These are phyloP conservation scores for Pichia cephalocereana DNA, from an alignment of 805 yeast species.

Conservation along the genomic window DNA sequence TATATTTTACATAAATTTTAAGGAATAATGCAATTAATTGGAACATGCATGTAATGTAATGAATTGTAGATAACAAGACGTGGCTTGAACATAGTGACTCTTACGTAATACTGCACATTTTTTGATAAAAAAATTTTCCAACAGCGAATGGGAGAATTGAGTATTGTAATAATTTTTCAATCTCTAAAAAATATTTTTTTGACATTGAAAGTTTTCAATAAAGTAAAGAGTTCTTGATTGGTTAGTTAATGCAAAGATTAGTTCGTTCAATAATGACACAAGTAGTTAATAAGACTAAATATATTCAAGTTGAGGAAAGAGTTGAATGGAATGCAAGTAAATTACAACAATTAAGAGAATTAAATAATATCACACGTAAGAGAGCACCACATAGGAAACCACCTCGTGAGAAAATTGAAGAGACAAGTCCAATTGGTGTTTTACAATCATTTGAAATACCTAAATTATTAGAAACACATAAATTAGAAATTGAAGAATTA, in stretches of 20 bases:
- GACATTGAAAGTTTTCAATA: too few species aligned
- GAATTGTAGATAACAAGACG: too few species aligned
- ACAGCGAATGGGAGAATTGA: too few species aligned
- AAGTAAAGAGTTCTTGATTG: too few species aligned
- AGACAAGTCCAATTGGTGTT: conserved; percentile 76
- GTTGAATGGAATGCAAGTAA: neutral
- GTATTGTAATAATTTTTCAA: too few species aligned
- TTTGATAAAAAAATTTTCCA: too few species aligned
- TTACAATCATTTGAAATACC: conserved; percentile 59
- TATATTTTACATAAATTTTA: too few species aligned
- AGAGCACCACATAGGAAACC: conserved; percentile 54
- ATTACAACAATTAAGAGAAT: neutral
- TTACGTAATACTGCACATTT: too few species aligned
- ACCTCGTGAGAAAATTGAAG: conserved; percentile 32
- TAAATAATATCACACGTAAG: conserved; percentile 2
- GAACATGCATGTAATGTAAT: too few species aligned
- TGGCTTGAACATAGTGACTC: too few species aligned
- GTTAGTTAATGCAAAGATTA: neutral
- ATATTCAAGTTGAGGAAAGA: neutral
- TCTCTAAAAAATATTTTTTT: too few species aligned
- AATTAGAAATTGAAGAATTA: neutral
- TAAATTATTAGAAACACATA: conserved; percentile 33
- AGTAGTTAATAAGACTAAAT: neutral
- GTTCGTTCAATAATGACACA: neutral
- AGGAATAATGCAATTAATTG: too few species aligned